Evolutionary conservation across 108 stramenopile genomes (phyloP).

Genomic region (Skeletonema marinoi): DNA sequence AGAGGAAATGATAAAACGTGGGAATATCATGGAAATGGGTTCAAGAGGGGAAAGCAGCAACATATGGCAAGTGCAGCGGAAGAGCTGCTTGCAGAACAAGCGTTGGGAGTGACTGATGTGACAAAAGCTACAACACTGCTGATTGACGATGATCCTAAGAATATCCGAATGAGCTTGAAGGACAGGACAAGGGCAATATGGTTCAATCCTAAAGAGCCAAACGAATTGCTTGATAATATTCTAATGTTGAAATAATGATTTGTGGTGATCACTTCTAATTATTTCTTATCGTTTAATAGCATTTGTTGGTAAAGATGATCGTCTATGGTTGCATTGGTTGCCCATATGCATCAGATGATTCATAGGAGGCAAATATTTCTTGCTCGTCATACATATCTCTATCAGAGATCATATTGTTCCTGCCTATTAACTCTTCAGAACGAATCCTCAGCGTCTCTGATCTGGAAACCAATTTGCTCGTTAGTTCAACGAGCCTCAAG

Average conservation of each 20-base stretch:
- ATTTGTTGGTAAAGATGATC: background rate
- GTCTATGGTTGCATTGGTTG: background rate
- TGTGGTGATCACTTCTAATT: background rate
- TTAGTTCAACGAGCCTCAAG: constrained; percentile 33
- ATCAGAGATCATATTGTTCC: background rate
- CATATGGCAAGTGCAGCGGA: constrained; percentile 95
- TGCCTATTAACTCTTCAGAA: constrained; percentile 41
- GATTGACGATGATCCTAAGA: constrained; percentile 92
- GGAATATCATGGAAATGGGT: constrained; percentile 77
- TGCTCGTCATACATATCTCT: background rate
- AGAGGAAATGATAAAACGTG: constrained; percentile 88
- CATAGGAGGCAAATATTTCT: background rate
- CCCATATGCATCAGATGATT: background rate
- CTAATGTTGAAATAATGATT: constrained; percentile 50
- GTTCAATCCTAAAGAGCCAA: constrained; percentile 81
- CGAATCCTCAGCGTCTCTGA: constrained; percentile 30
- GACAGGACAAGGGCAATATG: constrained; percentile 82
- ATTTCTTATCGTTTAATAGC: background rate
- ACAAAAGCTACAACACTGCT: constrained; percentile 81
- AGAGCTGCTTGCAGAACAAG: constrained; percentile 67
- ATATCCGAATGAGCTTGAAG: constrained; percentile 75
- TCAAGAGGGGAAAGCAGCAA: constrained; percentile 83
- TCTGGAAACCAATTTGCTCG: constrained; percentile 36
- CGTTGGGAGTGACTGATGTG: constrained; percentile 36
- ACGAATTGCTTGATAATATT: constrained; percentile 67